Base-by-base conservation (phyloP, 2,329 filamentous ascomycete genomes). In the Alternaria alternata region DNA sequence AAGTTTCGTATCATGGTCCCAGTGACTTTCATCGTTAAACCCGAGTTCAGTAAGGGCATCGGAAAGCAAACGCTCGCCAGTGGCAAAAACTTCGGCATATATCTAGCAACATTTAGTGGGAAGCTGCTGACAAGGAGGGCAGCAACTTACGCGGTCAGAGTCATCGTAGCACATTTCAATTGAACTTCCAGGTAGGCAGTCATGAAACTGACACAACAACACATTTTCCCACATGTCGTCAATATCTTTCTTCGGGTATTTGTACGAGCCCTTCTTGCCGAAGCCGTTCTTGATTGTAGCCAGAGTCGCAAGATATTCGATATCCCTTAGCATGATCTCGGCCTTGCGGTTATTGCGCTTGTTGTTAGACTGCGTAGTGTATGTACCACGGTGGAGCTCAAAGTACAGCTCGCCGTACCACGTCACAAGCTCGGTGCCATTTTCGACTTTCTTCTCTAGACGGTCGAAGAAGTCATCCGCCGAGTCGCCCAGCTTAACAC, bases 401-500 rank as follows among this genome's bases (percentile, higher is more conserved):
- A 99, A 97, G 81, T 99, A 99, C 8, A 99, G 86, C 81, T 99
- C 95, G 42, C 95, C 95, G 76, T 97, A 97, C 95, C 95, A 99
- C 1, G 95, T 98, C 24, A 93, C 91, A 54, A 97, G 90, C 18
- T 92, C 85, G 3, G 88, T 87, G 20, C 86, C 86, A 20, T 84
- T 79, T 30, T 83, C 82, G 28, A 88, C 88, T 81, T 94, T 96
- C 79, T 90, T 87, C 77, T 97, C 90, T 4, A 99, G 83, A 52
- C 87, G 86, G 68, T 91, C 91, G 74, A 97, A 98, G 83, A 98
- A 98, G 70, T 97, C 92, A 62, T 99, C 94, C 16, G 97, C 95
- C 1, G 91, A 94, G 54, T 89, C 87, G 39, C 94, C 94, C 84
- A 98, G 89, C 74, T 95, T 93, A 57, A 97, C 87, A 66, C 94